These are phyloP conservation scores for Arctostaphylos glauca DNA, from an alignment of 148 eudicot species.

Conservation along the genomic window DNA sequence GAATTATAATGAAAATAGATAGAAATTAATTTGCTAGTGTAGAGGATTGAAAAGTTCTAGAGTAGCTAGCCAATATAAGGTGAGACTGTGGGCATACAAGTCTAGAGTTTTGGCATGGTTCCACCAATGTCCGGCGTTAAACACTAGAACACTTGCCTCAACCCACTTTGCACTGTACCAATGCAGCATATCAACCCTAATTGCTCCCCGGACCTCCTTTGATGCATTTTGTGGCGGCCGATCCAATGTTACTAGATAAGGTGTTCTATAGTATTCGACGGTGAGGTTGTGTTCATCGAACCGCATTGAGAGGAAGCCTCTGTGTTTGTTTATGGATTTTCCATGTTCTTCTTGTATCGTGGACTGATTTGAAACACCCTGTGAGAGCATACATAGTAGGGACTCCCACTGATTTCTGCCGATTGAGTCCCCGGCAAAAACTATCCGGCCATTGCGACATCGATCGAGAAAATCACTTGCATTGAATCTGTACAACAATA, in stretches of 20 bases:
- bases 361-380: background rate
- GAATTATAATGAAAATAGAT: too few relatives aligned
- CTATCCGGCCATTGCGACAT: constrained; percentile 47
- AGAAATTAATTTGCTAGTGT: too few relatives aligned
- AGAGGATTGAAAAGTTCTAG: background rate
- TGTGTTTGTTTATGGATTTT: constrained; percentile 58
- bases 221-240: constrained; percentile 43
- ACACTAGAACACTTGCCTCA: constrained; percentile 44
- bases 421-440: constrained; percentile 57
- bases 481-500: background rate
- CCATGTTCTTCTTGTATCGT: constrained; percentile 53
- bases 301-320: constrained; percentile 50
- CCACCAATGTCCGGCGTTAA: constrained; percentile 82
- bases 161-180: constrained; percentile 60
- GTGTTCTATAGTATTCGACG: constrained; percentile 64
- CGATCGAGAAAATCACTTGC: constrained; percentile 43
- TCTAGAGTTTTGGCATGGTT: constrained; percentile 57
- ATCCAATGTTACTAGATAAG: constrained; percentile 50
- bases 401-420: constrained; percentile 69
- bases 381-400: constrained; percentile 39
- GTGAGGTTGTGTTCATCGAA: constrained; percentile 64
- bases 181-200: constrained; percentile 65
- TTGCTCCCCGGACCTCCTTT: constrained; percentile 33
- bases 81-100: constrained; percentile 30
- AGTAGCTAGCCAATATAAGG: background rate